Evolutionary conservation across 805 yeast species (phyloP).

Genomic region (Ogataea pini): DNA sequence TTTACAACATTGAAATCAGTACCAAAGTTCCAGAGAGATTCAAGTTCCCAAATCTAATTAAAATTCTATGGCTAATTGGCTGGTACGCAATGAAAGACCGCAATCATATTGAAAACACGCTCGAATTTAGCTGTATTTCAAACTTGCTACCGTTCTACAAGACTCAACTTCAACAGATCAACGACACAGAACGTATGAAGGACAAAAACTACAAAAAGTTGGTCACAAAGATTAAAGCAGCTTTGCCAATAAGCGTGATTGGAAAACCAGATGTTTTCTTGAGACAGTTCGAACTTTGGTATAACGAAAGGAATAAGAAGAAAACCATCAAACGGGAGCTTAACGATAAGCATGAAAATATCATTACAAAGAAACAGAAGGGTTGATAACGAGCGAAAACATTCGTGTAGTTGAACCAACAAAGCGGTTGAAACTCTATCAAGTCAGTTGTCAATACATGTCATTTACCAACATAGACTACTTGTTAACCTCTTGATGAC

Average conservation of each 20-base stretch:
- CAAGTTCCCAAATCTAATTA: conserved; percentile 75
- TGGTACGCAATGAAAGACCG: conserved; percentile 36
- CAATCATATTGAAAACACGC: neutral
- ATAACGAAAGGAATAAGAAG: conserved; percentile 3
- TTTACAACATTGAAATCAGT: conserved; percentile 59
- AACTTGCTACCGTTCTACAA: conserved; percentile 28
- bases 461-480: too few relatives aligned
- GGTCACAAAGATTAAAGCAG: conserved; percentile 17
- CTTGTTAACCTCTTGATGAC: too few relatives aligned
- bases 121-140: conserved; percentile 25
- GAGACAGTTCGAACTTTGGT: conserved; percentile 26
- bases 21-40: conserved; percentile 77
- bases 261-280: conserved; percentile 30
- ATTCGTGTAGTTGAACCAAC: too few relatives aligned
- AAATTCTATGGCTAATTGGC: conserved; percentile 68
- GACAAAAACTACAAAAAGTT: conserved; percentile 20
- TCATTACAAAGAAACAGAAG: too few relatives aligned
- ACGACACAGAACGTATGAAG: conserved; percentile 10
- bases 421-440: too few relatives aligned
- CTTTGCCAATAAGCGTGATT: conserved; percentile 26
- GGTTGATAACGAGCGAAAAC: conserved; percentile 1
- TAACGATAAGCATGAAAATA: too few relatives aligned
- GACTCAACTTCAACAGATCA: conserved; percentile 21
- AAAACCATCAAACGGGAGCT: conserved; percentile 6
- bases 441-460: too few relatives aligned